Base-by-base conservation (phyloP, 169 alveolate genomes). In the Plasmodium billcollinsi region DNA sequence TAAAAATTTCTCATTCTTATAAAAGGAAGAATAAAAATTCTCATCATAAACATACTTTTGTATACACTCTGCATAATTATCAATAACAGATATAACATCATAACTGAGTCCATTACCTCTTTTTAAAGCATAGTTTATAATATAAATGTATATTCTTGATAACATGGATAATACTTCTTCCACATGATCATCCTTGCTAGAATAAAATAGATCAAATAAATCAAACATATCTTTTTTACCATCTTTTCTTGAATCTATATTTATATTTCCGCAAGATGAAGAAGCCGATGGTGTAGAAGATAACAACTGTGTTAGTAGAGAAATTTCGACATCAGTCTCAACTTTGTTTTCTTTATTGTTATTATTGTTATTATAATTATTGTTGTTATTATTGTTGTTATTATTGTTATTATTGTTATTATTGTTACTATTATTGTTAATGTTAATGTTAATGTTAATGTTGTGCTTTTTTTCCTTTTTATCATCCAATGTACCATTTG, bases 1-100 rank as follows among this genome's bases (percentile, higher is more conserved):
- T 56, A 67, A 50, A 65, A 65, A 47, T 15, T 78, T 78, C 2
- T 78, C 76, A 78, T 78, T 78, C 54, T 66, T 78, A 24, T 78
- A 66, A 66, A 78, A 78, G 8, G 58, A 47, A 2, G 3, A n/a
- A 65, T 65, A 78, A 21, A 78, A 78, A 12, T 39, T n/a, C 39
- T 78, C 78, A 49, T 78, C 75, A 24, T 65, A 78, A 2, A 78
- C 78, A 21, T 78, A 78, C 43, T 78, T 78, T 45, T 78, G 89
- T n/a, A 78, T 78, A 52, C 78, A 65, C 62, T 78, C 89, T 18
- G 89, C 89, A 61, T 78, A 78, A 59, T 78, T 65, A 18, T 78
- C 89, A 0, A 78, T 26, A 21, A 78, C 69, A 5, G 89, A 78
- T 18, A 78, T 39, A 9, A 78, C 54, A 45, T 78, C 72, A 43